Conservation (phyloP, 2,329 filamentous ascomycete species). For the Cryphonectria radicalis region DNA sequence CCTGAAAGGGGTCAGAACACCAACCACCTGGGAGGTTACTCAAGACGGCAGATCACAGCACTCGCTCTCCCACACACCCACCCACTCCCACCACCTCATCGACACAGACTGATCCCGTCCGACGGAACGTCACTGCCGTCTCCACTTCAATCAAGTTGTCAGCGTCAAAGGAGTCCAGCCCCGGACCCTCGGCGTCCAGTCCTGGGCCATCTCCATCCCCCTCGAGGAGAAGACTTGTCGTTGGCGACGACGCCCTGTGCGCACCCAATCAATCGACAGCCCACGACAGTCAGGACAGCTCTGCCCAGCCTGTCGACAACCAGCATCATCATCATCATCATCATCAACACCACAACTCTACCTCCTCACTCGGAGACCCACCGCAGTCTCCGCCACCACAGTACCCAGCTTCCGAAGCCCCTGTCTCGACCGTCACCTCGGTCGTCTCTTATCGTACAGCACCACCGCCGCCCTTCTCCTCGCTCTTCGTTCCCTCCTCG, state of each 20-base stretch:
- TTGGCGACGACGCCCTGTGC: constrained; percentile 40
- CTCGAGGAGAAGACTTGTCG: constrained; percentile 35
- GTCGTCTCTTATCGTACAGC: constrained; percentile 43
- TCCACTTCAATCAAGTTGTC: constrained; percentile 53
- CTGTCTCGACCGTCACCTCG: constrained; percentile 46
- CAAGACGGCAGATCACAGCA: constrained; percentile 5
- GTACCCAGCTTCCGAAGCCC: constrained; percentile 62
- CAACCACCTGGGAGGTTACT: neutral
- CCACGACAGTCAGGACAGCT: constrained; percentile 32
- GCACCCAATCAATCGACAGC: constrained; percentile 25
- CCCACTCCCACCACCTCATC: neutral
- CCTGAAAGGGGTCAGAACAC: neutral
- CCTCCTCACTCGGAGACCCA: constrained; percentile 3
- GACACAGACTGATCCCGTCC: constrained; percentile 18
- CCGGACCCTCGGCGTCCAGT: constrained; percentile 49
- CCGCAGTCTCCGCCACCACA: constrained; percentile 60
- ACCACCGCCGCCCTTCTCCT: constrained; percentile 65
- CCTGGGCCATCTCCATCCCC: constrained; percentile 39
- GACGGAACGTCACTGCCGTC: constrained; percentile 28
- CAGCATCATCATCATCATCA: constrained; percentile 33
- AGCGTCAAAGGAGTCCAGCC: constrained; percentile 47
- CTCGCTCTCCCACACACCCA: neutral
- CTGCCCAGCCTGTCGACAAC: constrained; percentile 39
- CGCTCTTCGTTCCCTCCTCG: constrained; percentile 53
- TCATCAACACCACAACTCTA: constrained; percentile 17